Evolutionary conservation across 176 grass and related monocot genomes (phyloP).

Genomic region (Saccharum officinarum): DNA sequence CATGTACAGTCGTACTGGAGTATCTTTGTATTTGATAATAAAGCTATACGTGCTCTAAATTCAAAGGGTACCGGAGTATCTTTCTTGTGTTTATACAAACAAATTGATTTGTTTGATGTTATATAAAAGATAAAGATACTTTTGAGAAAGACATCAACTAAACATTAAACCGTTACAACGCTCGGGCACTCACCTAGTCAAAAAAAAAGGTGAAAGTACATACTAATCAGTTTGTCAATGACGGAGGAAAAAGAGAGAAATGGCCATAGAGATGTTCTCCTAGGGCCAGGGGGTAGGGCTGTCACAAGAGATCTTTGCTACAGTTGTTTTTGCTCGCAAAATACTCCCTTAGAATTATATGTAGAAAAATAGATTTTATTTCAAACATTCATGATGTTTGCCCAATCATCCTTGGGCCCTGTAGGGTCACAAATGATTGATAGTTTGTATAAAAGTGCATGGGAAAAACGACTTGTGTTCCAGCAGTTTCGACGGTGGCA

Average conservation of each 20-base stretch:
- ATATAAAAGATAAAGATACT: no score
- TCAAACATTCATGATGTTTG: not conserved
- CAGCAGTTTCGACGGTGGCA: not conserved
- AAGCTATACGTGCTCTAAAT: no score
- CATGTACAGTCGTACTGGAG: no score
- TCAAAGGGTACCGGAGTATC: no score
- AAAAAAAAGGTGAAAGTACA: slow-evolving; percentile 6
- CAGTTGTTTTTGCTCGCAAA: not conserved
- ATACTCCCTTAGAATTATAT: not conserved
- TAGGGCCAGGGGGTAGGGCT: not conserved
- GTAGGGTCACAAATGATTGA: not conserved
- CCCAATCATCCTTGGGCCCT: not conserved
- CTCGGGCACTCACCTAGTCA: no score
- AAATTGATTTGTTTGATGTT: no score
- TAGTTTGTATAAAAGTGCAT: not conserved
- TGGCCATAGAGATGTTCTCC: not conserved
- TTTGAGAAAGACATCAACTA: no score
- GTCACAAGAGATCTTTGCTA: not conserved
- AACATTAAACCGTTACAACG: no score
- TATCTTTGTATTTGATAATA: no score
- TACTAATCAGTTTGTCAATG: slow-evolving; percentile 32
- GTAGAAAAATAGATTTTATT: not conserved
- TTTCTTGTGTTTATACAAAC: no score
- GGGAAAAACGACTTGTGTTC: slow-evolving; percentile 1
- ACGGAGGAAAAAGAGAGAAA: slow-evolving; percentile 20